These are phyloP conservation scores for Fusarium denticulatum DNA, from an alignment of 2,329 filamentous ascomycete genomes.

Conservation along the genomic window DNA sequence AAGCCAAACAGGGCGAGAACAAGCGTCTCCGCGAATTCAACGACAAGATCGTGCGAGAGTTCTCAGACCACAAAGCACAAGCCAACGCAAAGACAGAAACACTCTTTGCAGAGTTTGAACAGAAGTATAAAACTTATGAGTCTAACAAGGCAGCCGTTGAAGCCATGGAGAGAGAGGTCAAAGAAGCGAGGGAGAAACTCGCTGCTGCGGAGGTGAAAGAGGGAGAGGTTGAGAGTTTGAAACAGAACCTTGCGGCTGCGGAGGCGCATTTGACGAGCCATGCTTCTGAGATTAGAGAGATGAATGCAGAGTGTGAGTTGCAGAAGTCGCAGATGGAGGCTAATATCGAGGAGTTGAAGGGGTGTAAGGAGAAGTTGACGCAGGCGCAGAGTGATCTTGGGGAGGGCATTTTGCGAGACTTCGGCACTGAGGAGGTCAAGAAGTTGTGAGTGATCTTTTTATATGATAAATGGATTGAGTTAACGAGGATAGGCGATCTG, in stretches of 20 bases:
- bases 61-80: constrained; percentile 36
- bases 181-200: constrained; percentile 52
- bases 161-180: constrained; percentile 59
- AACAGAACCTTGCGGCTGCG: constrained; percentile 23
- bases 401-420: constrained; percentile 34
- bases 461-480: background rate
- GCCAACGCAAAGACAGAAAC: constrained; percentile 34
- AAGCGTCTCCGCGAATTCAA: constrained; percentile 42
- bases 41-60: constrained; percentile 38
- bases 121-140: constrained; percentile 41
- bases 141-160: constrained; percentile 39
- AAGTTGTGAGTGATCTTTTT: constrained; percentile 34
- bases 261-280: constrained; percentile 32
- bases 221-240: constrained; percentile 57
- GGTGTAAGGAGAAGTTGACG: constrained; percentile 32
- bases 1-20: constrained; percentile 35
- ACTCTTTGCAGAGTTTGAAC: constrained; percentile 39
- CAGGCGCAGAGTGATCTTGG: constrained; percentile 39
- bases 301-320: constrained; percentile 41
- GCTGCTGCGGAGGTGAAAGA: constrained; percentile 51
- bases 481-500: constrained; percentile 34
- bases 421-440: constrained; percentile 29
- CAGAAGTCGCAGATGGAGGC: constrained; percentile 40
- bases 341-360: constrained; percentile 24
- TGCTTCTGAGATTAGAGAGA: constrained; percentile 38